Base-by-base conservation (phyloP, 1,284 basidiomycete genomes). In the Leccinum subrobustum region DNA sequence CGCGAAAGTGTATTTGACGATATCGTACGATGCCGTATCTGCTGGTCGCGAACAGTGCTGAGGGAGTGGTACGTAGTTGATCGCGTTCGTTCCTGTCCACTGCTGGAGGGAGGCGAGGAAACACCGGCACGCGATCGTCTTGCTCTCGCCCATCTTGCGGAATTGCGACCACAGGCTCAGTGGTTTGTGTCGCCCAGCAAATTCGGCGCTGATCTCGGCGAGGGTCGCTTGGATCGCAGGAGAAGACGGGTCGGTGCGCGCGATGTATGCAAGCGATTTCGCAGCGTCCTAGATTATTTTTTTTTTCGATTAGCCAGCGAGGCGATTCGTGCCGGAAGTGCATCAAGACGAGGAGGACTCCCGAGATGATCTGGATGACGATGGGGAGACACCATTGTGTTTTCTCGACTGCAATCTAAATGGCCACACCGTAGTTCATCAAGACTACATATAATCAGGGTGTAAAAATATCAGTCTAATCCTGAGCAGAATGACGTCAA, bases 21-120 rank as follows among this genome's bases (percentile, higher is more conserved):
- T 78, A 60, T 84, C 85, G 66, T 86, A 86, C 83, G 56, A 85
- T 78, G 60, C 85, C 85, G 66, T 86, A 86, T 50, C 87, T 77
- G 54, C 84, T 27, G 29, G 29, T 31, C 4, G 86, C 84, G 60
- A 87, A 78, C 7, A 87, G 79, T 35, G 3, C 82, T 82, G 6
- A 74, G 76, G 54, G 87, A 35, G 33, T 35, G 33, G 33, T 77
- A 5, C 80, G 70, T 88, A 87, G 64, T 83, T 82, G 71, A 87
- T 82, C 0, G 81, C 80, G 71, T 86, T 86, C 58, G 84, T 85
- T 9, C 85, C 85, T 0, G 79, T 79, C 78, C 81, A 84, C 70
- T 85, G 82, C 73, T 86, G 84, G 63, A 81, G 76, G 63, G 81
- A 81, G 75, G 84, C 83, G 60, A 83, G 79, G 64, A 81, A 71